These are phyloP conservation scores for Cryphonectria nitschkei DNA, from an alignment of 2,329 filamentous ascomycete species.

Conservation along the genomic window DNA sequence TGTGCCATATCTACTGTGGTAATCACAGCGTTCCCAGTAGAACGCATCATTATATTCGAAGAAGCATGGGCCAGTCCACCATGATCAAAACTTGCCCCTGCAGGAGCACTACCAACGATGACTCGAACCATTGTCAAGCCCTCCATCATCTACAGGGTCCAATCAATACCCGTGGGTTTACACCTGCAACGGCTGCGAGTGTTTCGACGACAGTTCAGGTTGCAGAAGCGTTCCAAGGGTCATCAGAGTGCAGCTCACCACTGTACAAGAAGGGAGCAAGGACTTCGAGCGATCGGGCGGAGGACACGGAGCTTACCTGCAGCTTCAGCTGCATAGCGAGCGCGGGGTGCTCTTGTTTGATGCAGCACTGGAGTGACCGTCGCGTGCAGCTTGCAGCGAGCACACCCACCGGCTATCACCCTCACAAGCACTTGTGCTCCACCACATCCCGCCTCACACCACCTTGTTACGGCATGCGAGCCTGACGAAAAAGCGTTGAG, in stretches of 20 bases:
- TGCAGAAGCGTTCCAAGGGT: constrained; percentile 7
- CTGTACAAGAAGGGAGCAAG: not conserved
- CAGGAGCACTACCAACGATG: not conserved
- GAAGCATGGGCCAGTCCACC: not conserved
- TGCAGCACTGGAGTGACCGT: not conserved
- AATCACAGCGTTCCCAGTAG: not conserved
- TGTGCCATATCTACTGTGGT: not conserved
- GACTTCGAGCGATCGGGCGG: not conserved
- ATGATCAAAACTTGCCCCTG: not conserved
- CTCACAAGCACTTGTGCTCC: not conserved
- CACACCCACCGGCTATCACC: not conserved
- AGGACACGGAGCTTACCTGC: not conserved
- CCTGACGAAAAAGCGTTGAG: not conserved
- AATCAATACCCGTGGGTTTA: not conserved
- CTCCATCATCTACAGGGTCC: not conserved
- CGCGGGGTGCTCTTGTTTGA: not conserved
- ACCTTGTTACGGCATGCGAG: not conserved
- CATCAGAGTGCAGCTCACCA: not conserved
- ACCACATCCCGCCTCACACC: not conserved
- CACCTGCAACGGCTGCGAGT: not conserved
- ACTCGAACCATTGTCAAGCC: not conserved
- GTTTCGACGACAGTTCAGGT: not conserved
- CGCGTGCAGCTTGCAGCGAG: not conserved
- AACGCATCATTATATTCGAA: not conserved
- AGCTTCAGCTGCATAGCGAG: constrained; percentile 2